A percentile compares a stretch with the other conserved stretches of the same genome.
phyloP scores from a whole-genome alignment of 352 stramenopile species.

The Phytophthora meadii region DNA sequence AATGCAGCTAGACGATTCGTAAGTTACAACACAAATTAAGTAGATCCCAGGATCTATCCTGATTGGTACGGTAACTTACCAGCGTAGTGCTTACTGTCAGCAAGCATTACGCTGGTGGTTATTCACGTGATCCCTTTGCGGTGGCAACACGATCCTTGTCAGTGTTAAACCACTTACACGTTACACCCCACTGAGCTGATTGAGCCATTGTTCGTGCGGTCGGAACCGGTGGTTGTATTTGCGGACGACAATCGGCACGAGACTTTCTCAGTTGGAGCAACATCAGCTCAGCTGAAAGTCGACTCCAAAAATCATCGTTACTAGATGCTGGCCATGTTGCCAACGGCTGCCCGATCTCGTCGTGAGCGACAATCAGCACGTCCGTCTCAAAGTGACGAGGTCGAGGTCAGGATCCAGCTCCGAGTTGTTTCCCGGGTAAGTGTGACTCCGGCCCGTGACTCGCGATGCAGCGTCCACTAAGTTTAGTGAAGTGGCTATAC shows the following conservation, averaged over 20 bases:
- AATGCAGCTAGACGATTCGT: background rate
- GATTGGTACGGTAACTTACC: background rate
- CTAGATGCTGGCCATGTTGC: background rate
- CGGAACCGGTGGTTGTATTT: background rate
- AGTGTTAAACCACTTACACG: background rate
- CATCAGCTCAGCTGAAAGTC: background rate
- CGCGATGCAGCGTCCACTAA: background rate
- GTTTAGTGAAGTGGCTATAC: no score
- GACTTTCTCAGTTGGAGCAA: conserved; percentile 4
- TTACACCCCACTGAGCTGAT: background rate
- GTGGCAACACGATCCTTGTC: background rate
- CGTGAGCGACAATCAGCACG: conserved; percentile 3
- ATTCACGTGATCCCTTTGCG: background rate
- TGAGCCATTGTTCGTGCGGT: background rate
- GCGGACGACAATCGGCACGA: conserved; percentile 10
- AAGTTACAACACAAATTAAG: no score
- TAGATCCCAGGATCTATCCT: no score
- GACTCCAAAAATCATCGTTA: background rate
- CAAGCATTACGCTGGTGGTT: background rate
- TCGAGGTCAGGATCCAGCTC: background rate
- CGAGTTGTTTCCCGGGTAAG: background rate
- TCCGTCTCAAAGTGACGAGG: conserved; percentile 1
- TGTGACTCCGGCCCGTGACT: background rate
- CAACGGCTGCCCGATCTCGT: background rate
- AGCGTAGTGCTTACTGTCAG: no score